These are phyloP conservation scores for Diversispora epigaea DNA, from an alignment of 192 early-diverging fungal genomes.

Conservation along the genomic window DNA sequence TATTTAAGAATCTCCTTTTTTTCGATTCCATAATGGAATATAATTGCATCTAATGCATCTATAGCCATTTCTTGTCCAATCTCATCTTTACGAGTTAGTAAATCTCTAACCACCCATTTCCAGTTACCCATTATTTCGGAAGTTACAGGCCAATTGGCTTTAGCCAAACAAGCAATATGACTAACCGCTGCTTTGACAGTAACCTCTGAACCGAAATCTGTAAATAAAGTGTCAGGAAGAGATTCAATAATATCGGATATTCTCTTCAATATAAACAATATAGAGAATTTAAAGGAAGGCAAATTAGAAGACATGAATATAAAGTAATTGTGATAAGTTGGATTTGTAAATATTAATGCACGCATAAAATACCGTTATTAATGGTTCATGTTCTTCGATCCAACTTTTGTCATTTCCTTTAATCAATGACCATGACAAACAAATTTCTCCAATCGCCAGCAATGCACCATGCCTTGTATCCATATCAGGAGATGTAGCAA, in stretches of 20 bases:
- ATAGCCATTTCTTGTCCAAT: conserved; percentile 56
- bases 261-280: conserved; percentile 20
- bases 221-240: conserved; percentile 45
- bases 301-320: background rate
- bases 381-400: conserved; percentile 21
- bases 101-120: conserved; percentile 51
- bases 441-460: conserved; percentile 61
- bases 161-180: conserved; percentile 50
- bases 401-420: conserved; percentile 31
- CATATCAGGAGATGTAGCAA: conserved; percentile 47
- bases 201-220: conserved; percentile 63
- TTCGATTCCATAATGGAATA: conserved; percentile 43
- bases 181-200: conserved; percentile 53
- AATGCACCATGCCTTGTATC: conserved; percentile 61
- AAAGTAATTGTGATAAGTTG: too few species aligned
- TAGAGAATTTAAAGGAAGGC: background rate
- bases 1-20: conserved; percentile 40
- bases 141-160: conserved; percentile 43
- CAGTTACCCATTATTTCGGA: conserved; percentile 41
- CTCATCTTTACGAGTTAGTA: conserved; percentile 68
- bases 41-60: conserved; percentile 46
- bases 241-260: conserved; percentile 43
- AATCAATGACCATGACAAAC: conserved; percentile 42
- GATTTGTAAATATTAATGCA: too few species aligned
- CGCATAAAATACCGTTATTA: conserved; percentile 32